Evolutionary conservation across 2,329 filamentous ascomycete species (phyloP).

Genomic region (Penicillium sp.): DNA sequence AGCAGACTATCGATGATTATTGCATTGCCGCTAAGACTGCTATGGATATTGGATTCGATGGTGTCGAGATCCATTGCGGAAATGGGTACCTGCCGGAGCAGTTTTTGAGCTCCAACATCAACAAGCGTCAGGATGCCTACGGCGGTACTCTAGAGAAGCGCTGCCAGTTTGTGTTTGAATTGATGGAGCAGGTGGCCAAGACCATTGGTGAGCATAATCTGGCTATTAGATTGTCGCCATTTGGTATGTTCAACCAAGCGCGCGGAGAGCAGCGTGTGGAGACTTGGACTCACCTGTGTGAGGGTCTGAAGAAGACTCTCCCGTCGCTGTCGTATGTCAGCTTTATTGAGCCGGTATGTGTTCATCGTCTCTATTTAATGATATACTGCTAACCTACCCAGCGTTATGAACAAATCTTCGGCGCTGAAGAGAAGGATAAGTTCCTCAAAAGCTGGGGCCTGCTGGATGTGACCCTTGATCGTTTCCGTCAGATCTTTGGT

Average conservation of each 20-base stretch:
- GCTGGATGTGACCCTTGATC: conserved; percentile 43
- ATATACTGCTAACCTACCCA: conserved; percentile 5
- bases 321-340: conserved; percentile 52
- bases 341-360: conserved; percentile 51
- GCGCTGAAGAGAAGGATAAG: conserved; percentile 47
- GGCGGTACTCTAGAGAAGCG: conserved; percentile 52
- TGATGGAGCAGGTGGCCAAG: conserved; percentile 47
- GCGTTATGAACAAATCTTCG: conserved; percentile 54
- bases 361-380: neutral
- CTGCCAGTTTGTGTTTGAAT: conserved; percentile 55
- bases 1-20: conserved; percentile 44
- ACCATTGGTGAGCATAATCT: conserved; percentile 47
- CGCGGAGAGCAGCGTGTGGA: conserved; percentile 51
- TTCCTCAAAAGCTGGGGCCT: conserved; percentile 51
- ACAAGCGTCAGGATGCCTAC: conserved; percentile 50
- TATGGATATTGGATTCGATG: conserved; percentile 55
- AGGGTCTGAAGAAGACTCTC: conserved; percentile 45
- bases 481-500: conserved; percentile 52
- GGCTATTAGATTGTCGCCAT: conserved; percentile 47
- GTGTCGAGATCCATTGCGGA: conserved; percentile 49
- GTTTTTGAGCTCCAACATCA: conserved; percentile 50
- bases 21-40: conserved; percentile 48
- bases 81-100: conserved; percentile 55
- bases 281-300: conserved; percentile 52
- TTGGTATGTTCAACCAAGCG: conserved; percentile 53